Evolutionary conservation across 352 stramenopile genomes (phyloP).

Genomic region (Albugo laibachii): DNA sequence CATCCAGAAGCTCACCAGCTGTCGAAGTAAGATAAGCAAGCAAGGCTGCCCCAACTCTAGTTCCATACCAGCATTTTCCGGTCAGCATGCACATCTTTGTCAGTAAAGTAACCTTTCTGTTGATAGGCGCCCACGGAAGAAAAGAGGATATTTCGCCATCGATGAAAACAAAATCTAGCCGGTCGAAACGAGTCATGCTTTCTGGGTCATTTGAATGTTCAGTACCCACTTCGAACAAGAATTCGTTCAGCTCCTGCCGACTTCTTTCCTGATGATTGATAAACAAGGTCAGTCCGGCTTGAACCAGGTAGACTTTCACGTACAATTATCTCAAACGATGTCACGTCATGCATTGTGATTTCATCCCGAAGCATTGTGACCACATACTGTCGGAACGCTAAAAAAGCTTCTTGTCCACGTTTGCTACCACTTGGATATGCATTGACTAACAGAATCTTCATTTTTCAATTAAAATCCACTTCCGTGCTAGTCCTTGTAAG

Average conservation of each 20-base stretch:
- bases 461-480: conserved; percentile 4
- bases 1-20: conserved; percentile 29
- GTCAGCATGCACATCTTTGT: conserved; percentile 81
- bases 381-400: conserved; percentile 30
- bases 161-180: conserved; percentile 63
- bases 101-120: conserved; percentile 38
- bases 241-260: conserved; percentile 41
- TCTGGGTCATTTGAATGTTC: conserved; percentile 28
- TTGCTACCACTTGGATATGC: conserved; percentile 23
- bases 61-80: conserved; percentile 59
- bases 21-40: conserved; percentile 55
- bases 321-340: conserved; percentile 36
- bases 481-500: neutral
- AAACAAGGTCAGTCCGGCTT: neutral
- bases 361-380: conserved; percentile 19
- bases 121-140: conserved; percentile 30
- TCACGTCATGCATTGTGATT: conserved; percentile 40
- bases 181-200: conserved; percentile 59
- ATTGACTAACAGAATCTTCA: conserved; percentile 59
- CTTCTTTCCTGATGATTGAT: conserved; percentile 20
- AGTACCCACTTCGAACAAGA: conserved; percentile 57
- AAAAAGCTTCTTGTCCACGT: conserved; percentile 20
- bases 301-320: conserved; percentile 2
- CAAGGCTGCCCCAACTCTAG: conserved; percentile 28
- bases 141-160: conserved; percentile 34